Percentiles rank a stretch among this genome's conserved stretches.
These are phyloP conservation scores for Fusarium sp. DNA, from an alignment of 2,329 filamentous ascomycete species.

Conservation along the genomic window DNA sequence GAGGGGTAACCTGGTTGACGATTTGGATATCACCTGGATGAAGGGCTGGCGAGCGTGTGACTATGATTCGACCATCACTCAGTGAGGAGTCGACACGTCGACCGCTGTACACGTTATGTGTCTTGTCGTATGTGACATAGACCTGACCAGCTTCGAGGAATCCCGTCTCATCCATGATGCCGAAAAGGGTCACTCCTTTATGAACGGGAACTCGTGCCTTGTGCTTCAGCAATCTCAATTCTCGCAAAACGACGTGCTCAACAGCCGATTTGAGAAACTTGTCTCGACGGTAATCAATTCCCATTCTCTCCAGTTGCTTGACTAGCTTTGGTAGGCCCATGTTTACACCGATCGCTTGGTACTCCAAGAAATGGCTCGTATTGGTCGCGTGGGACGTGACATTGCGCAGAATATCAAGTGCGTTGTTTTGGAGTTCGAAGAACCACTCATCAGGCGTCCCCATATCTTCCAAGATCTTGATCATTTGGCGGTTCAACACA, in stretches of 20 bases:
- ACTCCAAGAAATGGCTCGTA: constrained; percentile 75
- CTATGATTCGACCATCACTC: constrained; percentile 63
- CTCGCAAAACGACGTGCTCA: constrained; percentile 77
- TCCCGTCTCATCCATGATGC: constrained; percentile 85
- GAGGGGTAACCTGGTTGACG: constrained; percentile 72
- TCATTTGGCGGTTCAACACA: constrained; percentile 82
- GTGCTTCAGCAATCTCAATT: constrained; percentile 82
- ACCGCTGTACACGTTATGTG: constrained; percentile 32
- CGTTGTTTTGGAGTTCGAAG: constrained; percentile 71
- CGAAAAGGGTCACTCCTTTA: constrained; percentile 81
- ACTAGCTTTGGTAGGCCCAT: constrained; percentile 74
- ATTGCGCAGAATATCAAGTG: constrained; percentile 69
- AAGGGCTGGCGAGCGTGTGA: constrained; percentile 84
- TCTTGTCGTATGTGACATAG: constrained; percentile 70
- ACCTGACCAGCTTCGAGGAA: constrained; percentile 76
- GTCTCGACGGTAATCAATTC: constrained; percentile 76
- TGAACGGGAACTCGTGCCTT: constrained; percentile 80
- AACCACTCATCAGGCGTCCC: constrained; percentile 71
- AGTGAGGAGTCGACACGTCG: constrained; percentile 51
- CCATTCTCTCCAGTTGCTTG: constrained; percentile 67
- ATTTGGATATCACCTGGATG: constrained; percentile 85
- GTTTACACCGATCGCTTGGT: constrained; percentile 70
- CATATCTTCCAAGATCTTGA: constrained; percentile 89
- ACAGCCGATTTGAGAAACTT: constrained; percentile 77
- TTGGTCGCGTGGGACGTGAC: constrained; percentile 71